Evolutionary conservation across 2,329 filamentous ascomycete genomes (phyloP).

Genomic region (Leptographium wingfieldii): DNA sequence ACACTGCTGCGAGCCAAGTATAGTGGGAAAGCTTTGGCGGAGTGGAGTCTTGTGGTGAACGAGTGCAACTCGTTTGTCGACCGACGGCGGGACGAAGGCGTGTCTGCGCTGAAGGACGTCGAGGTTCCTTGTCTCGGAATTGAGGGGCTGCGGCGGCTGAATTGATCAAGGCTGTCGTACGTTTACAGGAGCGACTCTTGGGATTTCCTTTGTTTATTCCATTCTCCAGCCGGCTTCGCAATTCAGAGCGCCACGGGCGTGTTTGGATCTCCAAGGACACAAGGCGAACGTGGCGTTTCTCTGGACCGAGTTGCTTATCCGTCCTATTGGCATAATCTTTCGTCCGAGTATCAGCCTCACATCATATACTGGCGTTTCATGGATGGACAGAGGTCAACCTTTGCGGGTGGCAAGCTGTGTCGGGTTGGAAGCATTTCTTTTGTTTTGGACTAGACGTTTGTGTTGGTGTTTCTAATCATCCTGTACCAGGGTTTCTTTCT

Average conservation of each 20-base stretch:
- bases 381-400: not conserved
- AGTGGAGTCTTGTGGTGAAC: constrained; percentile 63
- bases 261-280: no score
- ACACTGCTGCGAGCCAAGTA: constrained; percentile 42
- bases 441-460: not conserved
- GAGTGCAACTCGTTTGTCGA: constrained; percentile 78
- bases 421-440: not conserved
- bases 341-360: not conserved
- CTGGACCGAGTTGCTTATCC: no score
- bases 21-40: constrained; percentile 59
- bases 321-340: not conserved
- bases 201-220: not conserved
- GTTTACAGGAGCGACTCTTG: not conserved
- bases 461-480: not conserved
- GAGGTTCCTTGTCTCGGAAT: constrained; percentile 56
- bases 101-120: constrained; percentile 51
- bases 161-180: not conserved
- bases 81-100: constrained; percentile 59
- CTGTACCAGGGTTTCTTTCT: no score
- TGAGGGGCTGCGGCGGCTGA: constrained; percentile 37
- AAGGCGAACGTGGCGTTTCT: no score
- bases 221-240: not conserved
- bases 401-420: not conserved
- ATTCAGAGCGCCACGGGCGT: no score
- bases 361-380: not conserved